Evolutionary conservation across 2,329 filamentous ascomycete species (phyloP).

Genomic region (Neopestalotiopsis sp.): DNA sequence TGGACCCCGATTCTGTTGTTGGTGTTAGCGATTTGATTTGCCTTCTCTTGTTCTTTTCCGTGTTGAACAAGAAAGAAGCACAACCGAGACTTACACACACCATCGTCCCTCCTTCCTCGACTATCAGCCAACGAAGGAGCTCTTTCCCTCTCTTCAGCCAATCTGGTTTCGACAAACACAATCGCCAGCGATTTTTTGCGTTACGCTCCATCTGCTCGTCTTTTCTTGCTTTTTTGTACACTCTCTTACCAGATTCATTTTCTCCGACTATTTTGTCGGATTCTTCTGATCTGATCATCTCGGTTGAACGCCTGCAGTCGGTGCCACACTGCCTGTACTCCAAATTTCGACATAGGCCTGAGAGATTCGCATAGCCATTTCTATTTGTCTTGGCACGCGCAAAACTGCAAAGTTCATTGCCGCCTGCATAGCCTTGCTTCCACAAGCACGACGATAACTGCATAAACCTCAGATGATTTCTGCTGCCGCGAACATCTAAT

Average conservation of each 20-base stretch:
- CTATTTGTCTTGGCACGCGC: not conserved
- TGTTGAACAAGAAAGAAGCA: not conserved
- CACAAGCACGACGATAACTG: not conserved
- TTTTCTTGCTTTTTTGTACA: constrained; percentile 7
- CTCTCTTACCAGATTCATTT: constrained; percentile 1
- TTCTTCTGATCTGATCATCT: not conserved
- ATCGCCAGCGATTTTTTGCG: not conserved
- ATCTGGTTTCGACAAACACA: not conserved
- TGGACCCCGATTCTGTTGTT: not conserved
- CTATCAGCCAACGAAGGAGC: not conserved
- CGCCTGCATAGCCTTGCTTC: constrained; percentile 15
- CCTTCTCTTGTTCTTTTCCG: not conserved
- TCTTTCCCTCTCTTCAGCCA: constrained; percentile 10
- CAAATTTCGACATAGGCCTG: not conserved
- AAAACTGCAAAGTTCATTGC: not conserved
- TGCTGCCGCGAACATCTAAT: not conserved
- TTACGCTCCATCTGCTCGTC: not conserved
- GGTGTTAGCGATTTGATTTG: not conserved
- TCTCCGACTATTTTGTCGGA: constrained; percentile 8
- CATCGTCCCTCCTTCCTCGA: constrained; percentile 7
- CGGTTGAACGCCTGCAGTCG: not conserved
- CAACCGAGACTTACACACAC: not conserved
- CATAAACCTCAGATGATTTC: constrained; percentile 6
- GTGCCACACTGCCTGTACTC: not conserved
- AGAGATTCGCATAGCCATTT: not conserved